Evolutionary conservation across 1,139 yeast species (phyloP).

Genomic region (Candida sanyaensis): DNA sequence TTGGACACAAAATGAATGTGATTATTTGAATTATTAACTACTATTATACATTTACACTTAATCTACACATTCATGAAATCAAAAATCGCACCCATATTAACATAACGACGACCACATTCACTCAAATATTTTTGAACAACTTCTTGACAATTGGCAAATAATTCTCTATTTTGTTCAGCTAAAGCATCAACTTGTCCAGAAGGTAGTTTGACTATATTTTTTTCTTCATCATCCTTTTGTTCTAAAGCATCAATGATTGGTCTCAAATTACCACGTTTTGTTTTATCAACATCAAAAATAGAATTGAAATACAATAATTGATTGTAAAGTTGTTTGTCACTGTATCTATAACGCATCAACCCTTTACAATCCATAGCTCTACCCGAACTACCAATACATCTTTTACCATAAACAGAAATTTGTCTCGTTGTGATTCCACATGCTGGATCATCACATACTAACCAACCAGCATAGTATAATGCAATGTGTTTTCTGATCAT

Average conservation of each 20-base stretch:
- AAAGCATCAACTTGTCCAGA: constrained; percentile 68
- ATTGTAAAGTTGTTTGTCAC: constrained; percentile 80
- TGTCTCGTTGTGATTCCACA: constrained; percentile 86
- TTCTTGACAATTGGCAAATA: constrained; percentile 57
- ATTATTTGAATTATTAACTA: no score
- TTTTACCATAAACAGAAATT: constrained; percentile 83
- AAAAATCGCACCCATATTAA: constrained; percentile 82
- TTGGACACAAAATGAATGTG: no score
- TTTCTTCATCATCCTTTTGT: constrained; percentile 17
- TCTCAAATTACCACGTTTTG: constrained; percentile 56
- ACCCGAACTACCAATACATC: constrained; percentile 73
- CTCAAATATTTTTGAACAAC: constrained; percentile 74
- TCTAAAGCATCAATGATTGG: constrained; percentile 39
- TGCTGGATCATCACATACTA: constrained; percentile 79
- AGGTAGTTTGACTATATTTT: constrained; percentile 40
- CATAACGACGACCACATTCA: constrained; percentile 90
- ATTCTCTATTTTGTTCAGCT: constrained; percentile 75
- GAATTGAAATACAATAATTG: constrained; percentile 81
- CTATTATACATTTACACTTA: background rate
- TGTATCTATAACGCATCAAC: constrained; percentile 73
- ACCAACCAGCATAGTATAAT: constrained; percentile 82
- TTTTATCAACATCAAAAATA: constrained; percentile 81
- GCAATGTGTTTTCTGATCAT: constrained; percentile 71
- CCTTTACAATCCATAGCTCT: constrained; percentile 78
- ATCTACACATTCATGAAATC: constrained; percentile 44